Evolutionary conservation across 2,329 filamentous ascomycete genomes (phyloP).

Genomic region (Aspergillus luchuensis): DNA sequence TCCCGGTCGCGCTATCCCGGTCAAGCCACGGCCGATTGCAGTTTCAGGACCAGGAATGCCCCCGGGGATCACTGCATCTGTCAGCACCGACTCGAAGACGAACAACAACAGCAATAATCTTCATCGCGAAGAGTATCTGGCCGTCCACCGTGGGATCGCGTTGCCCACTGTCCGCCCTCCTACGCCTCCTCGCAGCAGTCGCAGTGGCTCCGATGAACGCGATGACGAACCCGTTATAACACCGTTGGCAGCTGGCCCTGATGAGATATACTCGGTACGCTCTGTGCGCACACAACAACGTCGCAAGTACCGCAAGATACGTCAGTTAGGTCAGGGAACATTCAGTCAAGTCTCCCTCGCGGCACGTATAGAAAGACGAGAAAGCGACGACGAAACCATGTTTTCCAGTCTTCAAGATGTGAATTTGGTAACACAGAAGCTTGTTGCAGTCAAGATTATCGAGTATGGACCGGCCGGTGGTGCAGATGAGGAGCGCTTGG

Average conservation of each 20-base stretch:
- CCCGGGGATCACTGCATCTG: conserved; percentile 51
- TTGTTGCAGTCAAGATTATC: conserved; percentile 94
- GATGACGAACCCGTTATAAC: conserved; percentile 43
- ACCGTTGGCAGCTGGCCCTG: conserved; percentile 24
- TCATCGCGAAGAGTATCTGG: conserved; percentile 79
- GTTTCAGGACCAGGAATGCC: conserved; percentile 63
- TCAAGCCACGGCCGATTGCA: conserved; percentile 69
- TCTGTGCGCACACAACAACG: conserved; percentile 69
- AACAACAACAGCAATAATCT: conserved; percentile 40
- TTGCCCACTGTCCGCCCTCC: conserved; percentile 63
- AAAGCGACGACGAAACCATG: conserved; percentile 30
- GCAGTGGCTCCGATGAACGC: conserved; percentile 56
- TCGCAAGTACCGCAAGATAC: conserved; percentile 76
- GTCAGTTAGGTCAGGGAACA: conserved; percentile 84
- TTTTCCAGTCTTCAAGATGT: conserved; percentile 16
- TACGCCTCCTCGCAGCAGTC: conserved; percentile 78
- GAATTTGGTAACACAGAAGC: conserved; percentile 61
- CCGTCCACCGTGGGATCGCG: conserved; percentile 73
- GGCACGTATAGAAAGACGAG: conserved; percentile 68
- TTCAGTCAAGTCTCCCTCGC: conserved; percentile 94
- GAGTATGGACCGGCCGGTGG: conserved; percentile 93
- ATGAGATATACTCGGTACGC: conserved; percentile 70
- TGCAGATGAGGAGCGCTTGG: conserved; percentile 87
- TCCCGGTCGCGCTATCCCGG: conserved; percentile 63
- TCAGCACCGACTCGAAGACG: conserved; percentile 43